Percentiles rank a stretch among this genome's conserved stretches.
Evolutionary conservation across 2,329 filamentous ascomycete genomes (phyloP).

Genomic region (Ophiostoma pallidulum): DNA sequence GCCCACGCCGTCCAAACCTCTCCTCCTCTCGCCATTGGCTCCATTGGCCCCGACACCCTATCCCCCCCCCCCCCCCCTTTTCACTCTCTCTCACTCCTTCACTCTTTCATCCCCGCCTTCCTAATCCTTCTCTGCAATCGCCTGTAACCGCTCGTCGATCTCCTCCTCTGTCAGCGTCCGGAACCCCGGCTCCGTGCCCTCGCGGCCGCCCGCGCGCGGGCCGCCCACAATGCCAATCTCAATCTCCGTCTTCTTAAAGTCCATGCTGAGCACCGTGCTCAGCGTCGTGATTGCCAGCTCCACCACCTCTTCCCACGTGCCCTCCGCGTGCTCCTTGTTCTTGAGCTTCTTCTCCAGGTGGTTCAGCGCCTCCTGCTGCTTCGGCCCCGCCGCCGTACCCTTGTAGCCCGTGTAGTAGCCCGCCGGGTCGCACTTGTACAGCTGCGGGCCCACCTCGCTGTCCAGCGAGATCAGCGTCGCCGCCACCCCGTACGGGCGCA

Average conservation of each 20-base stretch:
- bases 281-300: constrained; percentile 92
- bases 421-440: constrained; percentile 97
- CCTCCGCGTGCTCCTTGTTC: constrained; percentile 92
- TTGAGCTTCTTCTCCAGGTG: constrained; percentile 99
- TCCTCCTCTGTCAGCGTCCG: constrained; percentile 89
- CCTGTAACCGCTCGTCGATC: constrained; percentile 96
- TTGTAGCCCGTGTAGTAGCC: constrained; percentile 99
- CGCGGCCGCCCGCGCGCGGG: constrained; percentile 69
- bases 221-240: constrained; percentile 96
- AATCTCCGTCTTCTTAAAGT: constrained; percentile 99
- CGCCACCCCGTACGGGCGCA: constrained; percentile 93
- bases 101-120: too few relatives aligned
- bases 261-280: constrained; percentile 93
- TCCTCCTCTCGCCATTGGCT: too few relatives aligned
- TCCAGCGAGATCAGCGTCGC: constrained; percentile 93
- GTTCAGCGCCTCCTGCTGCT: constrained; percentile 97
- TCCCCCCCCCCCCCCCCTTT: constrained; percentile 6
- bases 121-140: constrained; percentile 98
- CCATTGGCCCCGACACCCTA: constrained; percentile 1
- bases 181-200: constrained; percentile 72
- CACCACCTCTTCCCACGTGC: constrained; percentile 93
- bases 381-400: constrained; percentile 90
- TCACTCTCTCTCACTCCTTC: constrained; percentile 24
- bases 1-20: too few relatives aligned
- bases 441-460: constrained; percentile 80